phyloP scores from a whole-genome alignment of 2,329 filamentous ascomycete species.

The Thermoascus crustaceus region DNA sequence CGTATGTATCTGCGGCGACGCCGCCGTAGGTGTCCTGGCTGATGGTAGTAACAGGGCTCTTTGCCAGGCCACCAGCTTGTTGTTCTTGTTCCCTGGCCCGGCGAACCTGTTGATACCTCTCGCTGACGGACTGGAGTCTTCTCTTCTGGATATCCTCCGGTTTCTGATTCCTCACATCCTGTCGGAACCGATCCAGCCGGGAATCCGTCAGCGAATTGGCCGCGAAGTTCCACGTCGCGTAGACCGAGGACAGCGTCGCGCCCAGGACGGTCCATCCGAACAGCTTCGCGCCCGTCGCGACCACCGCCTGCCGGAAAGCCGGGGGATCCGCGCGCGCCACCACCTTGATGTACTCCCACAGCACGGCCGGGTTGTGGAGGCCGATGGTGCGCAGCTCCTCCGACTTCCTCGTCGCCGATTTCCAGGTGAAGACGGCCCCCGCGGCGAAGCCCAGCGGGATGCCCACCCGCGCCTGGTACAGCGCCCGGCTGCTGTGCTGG shows the following conservation, averaged over 20 bases:
- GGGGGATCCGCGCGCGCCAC: constrained; percentile 6
- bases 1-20: background rate
- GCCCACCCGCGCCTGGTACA: constrained; percentile 17
- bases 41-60: background rate
- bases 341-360: constrained; percentile 4
- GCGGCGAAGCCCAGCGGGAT: constrained; percentile 12
- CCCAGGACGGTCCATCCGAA: constrained; percentile 10
- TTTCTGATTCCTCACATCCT: constrained; percentile 12
- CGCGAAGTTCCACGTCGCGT: constrained; percentile 10
- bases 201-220: constrained; percentile 13
- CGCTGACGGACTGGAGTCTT: constrained; percentile 9
- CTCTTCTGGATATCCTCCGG: constrained; percentile 16
- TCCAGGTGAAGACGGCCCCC: constrained; percentile 7
- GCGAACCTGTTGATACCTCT: constrained; percentile 3
- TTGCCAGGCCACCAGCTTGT: constrained; percentile 1
- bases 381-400: no score
- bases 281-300: constrained; percentile 8
- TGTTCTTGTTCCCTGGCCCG: constrained; percentile 4
- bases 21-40: background rate
- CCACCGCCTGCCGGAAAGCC: background rate
- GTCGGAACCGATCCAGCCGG: constrained; percentile 16
- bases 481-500: constrained; percentile 10
- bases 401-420: constrained; percentile 2
- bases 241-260: constrained; percentile 3
- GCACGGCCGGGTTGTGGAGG: constrained; percentile 8